Evolutionary conservation across 306 rosid genomes (phyloP).

Genomic region (Lathyrus aphaca): DNA sequence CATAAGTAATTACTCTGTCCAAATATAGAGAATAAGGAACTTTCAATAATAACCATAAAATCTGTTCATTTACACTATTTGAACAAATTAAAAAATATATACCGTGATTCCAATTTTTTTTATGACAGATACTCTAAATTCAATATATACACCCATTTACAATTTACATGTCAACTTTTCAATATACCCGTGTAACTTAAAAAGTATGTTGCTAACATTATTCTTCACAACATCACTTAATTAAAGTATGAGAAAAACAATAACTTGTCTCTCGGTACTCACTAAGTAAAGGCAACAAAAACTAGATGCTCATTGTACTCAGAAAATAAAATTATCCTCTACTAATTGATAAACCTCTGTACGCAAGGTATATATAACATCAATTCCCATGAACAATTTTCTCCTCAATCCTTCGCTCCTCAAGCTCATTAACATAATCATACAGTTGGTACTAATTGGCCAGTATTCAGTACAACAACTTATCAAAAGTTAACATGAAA

Average conservation of each 20-base stretch:
- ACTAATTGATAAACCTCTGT: constrained; percentile 14
- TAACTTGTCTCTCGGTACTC: constrained; percentile 10
- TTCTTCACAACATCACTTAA: background rate
- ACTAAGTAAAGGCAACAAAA: constrained; percentile 18
- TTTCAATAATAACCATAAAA: constrained; percentile 27
- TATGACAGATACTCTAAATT: background rate
- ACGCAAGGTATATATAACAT: constrained; percentile 18
- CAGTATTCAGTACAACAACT: constrained; percentile 22
- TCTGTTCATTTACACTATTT: constrained; percentile 15
- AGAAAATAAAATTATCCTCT: constrained; percentile 1
- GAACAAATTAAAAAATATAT: constrained; percentile 10
- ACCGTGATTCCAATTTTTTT: constrained; percentile 11
- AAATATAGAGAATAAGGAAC: constrained; percentile 23
- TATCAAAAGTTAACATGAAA: constrained; percentile 23
- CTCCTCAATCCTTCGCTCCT: constrained; percentile 9
- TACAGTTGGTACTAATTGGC: constrained; percentile 10
- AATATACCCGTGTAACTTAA: too few relatives aligned
- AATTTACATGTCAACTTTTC: too few relatives aligned
- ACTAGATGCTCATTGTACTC: constrained; percentile 33
- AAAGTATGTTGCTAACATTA: too few relatives aligned
- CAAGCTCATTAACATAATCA: constrained; percentile 23
- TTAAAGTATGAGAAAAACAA: constrained; percentile 28
- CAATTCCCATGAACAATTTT: constrained; percentile 26
- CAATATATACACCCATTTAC: background rate
- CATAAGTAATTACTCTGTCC: constrained; percentile 24